These are phyloP conservation scores for Mycena citricolor DNA, from an alignment of 1,284 basidiomycete species.

Conservation along the genomic window DNA sequence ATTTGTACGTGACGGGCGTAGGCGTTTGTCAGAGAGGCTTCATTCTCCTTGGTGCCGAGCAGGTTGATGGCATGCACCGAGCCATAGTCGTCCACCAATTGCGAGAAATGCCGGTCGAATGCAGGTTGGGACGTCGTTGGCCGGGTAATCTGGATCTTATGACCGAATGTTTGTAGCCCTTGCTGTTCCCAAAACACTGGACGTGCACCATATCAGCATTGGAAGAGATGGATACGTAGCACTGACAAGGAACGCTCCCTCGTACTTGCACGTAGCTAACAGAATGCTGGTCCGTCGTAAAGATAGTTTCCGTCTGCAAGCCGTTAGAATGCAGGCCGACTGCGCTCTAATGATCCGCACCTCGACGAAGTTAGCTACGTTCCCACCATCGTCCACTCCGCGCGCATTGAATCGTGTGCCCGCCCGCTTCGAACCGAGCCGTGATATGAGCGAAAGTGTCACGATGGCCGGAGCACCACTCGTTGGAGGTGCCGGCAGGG, in stretches of 20 bases:
- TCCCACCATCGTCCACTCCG: constrained; percentile 96
- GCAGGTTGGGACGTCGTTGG: constrained; percentile 95
- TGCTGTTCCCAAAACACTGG: constrained; percentile 98
- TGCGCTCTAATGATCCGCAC: too few species aligned
- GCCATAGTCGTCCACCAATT: constrained; percentile 82
- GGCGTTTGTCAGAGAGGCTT: constrained; percentile 78
- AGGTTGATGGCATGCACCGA: constrained; percentile 85
- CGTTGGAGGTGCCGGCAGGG: constrained; percentile 70
- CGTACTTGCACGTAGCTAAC: constrained; percentile 93
- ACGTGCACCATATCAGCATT: constrained; percentile 39
- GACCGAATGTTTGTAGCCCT: constrained; percentile 86
- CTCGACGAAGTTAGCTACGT: constrained; percentile 98
- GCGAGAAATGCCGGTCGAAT: constrained; percentile 90
- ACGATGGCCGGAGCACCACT: constrained; percentile 65
- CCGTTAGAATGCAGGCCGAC: too few species aligned
- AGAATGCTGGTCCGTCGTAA: constrained; percentile 81
- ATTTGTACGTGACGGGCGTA: constrained; percentile 78
- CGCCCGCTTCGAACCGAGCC: constrained; percentile 92
- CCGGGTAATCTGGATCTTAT: constrained; percentile 90
- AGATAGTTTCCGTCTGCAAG: constrained; percentile 83
- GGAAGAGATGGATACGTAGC: constrained; percentile 11
- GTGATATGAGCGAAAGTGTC: constrained; percentile 78
- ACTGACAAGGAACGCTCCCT: constrained; percentile 89
- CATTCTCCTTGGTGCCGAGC: constrained; percentile 89
- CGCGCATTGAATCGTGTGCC: constrained; percentile 97